A percentile compares a stretch with the other conserved stretches of the same genome.
phyloP scores from a whole-genome alignment of 257 asterid species.

The Buddleja alternifolia region DNA sequence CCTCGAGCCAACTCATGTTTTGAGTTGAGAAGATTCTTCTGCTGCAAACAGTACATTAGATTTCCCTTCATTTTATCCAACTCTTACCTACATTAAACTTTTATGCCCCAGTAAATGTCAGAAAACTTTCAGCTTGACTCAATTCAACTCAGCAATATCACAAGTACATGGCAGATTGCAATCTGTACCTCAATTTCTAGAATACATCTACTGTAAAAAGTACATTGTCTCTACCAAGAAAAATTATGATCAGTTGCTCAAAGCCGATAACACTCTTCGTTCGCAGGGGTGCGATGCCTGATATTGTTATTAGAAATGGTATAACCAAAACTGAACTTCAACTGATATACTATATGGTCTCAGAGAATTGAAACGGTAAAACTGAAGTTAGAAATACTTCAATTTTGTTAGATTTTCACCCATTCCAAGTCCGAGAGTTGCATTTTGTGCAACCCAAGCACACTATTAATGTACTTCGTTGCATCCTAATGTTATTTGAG shows the following conservation, averaged over 20 bases:
- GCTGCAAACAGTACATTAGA: not conserved
- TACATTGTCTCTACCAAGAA: not conserved
- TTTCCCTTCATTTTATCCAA: not conserved
- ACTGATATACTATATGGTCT: not conserved
- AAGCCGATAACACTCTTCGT: not conserved
- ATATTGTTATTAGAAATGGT: not conserved
- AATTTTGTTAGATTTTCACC: not conserved
- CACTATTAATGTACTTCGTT: not conserved
- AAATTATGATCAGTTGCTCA: slow-evolving; percentile 4
- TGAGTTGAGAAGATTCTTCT: slow-evolving; percentile 12
- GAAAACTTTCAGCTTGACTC: not conserved
- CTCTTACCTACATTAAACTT: not conserved
- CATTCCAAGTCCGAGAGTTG: not conserved
- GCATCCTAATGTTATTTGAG: not conserved
- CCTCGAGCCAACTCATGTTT: not conserved
- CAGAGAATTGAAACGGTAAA: not conserved
- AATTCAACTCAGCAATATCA: not conserved
- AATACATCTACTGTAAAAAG: not conserved
- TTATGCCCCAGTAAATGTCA: not conserved
- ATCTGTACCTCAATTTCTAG: not conserved
- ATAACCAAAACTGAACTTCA: not conserved
- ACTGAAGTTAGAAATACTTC: not conserved
- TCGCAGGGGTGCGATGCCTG: not conserved
- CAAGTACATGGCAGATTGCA: slow-evolving; percentile 1
- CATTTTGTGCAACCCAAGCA: slow-evolving; percentile 4